Conservation (phyloP, 331 rosid genomes). For the Acacia pycnantha region DNA sequence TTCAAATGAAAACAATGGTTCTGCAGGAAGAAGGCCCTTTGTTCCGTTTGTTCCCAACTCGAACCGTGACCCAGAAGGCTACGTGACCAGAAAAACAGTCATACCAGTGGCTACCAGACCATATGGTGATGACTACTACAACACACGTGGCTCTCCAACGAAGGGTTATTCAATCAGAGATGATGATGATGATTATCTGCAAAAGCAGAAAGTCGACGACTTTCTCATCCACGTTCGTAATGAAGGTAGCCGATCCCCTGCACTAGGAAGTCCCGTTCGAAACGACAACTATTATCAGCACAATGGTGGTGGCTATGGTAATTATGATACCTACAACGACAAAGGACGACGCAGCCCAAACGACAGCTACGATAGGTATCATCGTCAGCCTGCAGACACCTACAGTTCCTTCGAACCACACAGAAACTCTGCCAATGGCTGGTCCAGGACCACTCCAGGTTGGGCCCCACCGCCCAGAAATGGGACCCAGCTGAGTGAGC, state of each 20-base stretch:
- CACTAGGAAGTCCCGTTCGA: neutral
- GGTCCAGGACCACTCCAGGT: neutral
- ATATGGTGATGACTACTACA: constrained; percentile 16
- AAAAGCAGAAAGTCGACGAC: constrained; percentile 21
- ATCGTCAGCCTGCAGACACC: neutral
- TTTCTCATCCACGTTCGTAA: constrained; percentile 33
- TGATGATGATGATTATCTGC: constrained; percentile 1
- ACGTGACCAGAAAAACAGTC: constrained; percentile 23
- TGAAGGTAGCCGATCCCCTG: constrained; percentile 28
- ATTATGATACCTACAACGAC: neutral
- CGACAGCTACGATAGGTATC: constrained; percentile 10
- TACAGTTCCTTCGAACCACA: neutral
- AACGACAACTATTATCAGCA: constrained; percentile 12
- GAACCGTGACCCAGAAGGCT: neutral
- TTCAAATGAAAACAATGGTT: neutral
- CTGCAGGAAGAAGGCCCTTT: constrained; percentile 15
- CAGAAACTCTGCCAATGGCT: neutral
- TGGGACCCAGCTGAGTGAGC: constrained; percentile 32
- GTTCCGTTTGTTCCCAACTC: constrained; percentile 28
- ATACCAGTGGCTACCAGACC: constrained; percentile 30
- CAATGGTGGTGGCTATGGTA: neutral
- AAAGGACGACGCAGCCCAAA: constrained; percentile 10
- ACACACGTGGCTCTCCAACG: neutral
- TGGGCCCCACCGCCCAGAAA: constrained; percentile 28
- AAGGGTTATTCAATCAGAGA: neutral